Base-by-base conservation (phyloP, 208 protist genomes). In the Phytomonas serpens region DNA sequence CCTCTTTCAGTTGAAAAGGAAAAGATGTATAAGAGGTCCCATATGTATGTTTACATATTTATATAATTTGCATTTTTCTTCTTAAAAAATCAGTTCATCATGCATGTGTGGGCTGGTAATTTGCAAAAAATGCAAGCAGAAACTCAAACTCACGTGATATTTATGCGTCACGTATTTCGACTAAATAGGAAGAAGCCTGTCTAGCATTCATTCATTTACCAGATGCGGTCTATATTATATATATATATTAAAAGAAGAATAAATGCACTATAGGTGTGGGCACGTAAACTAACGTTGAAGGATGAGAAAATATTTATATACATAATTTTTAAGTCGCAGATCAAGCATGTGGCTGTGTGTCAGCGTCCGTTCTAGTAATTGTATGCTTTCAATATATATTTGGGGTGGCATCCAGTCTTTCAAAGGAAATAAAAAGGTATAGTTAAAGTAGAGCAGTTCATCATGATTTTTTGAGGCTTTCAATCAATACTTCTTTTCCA, bases 11-110 rank as follows among this genome's bases (percentile, higher is more conserved):
- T 64, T 71, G 71, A 74, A 69, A 69, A 23, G 62, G 30, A 61
- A 75, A 76, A 47, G 66, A 72, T 51, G 51, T 68, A 69, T 77
- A 62, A 61, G 32, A 32, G 69, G 61, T 36, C 33, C 69, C 52
- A 62, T 71, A 34, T 71, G 67, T 62, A 32, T 62, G 13, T 75
- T 30, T 69, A 31, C 62, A 42, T 71, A 30, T 67, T 61, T 52
- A 27, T 61, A 75, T 61, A 23, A 65, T 61, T 57, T 73, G 29
- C 40, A 32, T 64, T 67, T 67, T 73, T 34, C 30, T 67, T 57
- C 23, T 61, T 62, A 62, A 62, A 27, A 5, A 27, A 67, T 27
- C 11, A 47, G 16, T 27, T 67, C 19, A 16, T 29, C 4, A 27
- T 0, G 6, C 37, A 62, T 27, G 23, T 67, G 13, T 61, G 23